Evolutionary conservation across 805 yeast genomes (phyloP).

Genomic region (Saccharomycopsis microspora): DNA sequence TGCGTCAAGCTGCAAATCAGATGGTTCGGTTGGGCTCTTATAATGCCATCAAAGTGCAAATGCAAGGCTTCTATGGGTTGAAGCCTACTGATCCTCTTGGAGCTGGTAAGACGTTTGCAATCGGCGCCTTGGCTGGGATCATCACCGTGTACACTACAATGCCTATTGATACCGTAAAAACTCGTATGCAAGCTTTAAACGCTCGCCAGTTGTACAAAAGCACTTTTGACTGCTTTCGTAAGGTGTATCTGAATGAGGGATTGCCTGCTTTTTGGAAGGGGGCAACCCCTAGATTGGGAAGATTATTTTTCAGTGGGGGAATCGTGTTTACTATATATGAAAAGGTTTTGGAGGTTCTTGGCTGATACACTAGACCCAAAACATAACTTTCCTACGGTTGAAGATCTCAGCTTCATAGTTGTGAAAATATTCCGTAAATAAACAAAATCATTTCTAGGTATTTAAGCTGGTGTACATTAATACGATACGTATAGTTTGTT

Average conservation of each 20-base stretch:
- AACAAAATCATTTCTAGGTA: too few relatives aligned
- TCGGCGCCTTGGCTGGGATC: conserved; percentile 86
- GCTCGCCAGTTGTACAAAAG: conserved; percentile 60
- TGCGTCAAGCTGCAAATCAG: conserved; percentile 93
- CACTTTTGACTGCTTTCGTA: conserved; percentile 72
- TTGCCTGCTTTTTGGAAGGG: conserved; percentile 92
- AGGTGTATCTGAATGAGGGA: conserved; percentile 80
- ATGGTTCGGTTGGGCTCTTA: conserved; percentile 92
- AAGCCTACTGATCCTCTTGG: conserved; percentile 67
- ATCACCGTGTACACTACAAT: conserved; percentile 86
- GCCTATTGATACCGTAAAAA: conserved; percentile 94
- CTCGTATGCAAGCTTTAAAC: conserved; percentile 91
- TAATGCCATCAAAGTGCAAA: conserved; percentile 69
- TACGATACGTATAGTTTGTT: too few relatives aligned
- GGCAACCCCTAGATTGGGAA: conserved; percentile 92
- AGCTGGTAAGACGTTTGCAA: conserved; percentile 68
- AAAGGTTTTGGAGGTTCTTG: conserved; percentile 60
- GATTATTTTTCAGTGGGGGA: conserved; percentile 90
- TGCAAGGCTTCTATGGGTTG: conserved; percentile 58
- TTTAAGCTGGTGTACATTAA: too few relatives aligned
- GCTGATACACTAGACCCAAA: conserved; percentile 18
- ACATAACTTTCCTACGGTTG: too few relatives aligned
- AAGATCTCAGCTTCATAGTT: too few relatives aligned
- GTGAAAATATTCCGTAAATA: too few relatives aligned
- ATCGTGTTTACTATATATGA: conserved; percentile 95